Conservation (phyloP, 495 filamentous ascomycete species). For the Tuber aestivum region DNA sequence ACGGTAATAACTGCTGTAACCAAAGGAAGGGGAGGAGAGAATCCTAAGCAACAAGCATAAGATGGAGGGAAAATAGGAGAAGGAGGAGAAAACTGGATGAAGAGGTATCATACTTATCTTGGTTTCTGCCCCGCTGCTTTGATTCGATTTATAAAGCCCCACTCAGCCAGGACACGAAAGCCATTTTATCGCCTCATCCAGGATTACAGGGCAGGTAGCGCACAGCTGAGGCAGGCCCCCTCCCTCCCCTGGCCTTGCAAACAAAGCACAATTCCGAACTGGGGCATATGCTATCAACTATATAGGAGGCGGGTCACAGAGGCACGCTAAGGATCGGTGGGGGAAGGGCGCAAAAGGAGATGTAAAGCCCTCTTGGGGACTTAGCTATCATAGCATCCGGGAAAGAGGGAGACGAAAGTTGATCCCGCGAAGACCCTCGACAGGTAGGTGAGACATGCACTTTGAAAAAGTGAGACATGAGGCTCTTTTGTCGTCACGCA, state of each 20-base stretch:
- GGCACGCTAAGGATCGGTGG: background rate
- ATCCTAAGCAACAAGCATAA: background rate
- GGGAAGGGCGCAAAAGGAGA: background rate
- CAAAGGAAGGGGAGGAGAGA: background rate
- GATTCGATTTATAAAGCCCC: slow-evolving; percentile 24
- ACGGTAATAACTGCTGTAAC: background rate
- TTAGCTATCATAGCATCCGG: background rate
- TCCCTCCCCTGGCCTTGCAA: background rate
- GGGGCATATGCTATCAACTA: background rate
- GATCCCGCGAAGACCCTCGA: background rate
- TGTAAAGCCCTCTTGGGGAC: background rate
- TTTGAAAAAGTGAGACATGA: background rate
- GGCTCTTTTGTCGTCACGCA: background rate
- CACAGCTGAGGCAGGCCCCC: background rate
- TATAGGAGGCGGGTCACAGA: background rate
- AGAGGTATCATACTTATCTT: slow-evolving; percentile 34
- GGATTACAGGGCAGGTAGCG: background rate
- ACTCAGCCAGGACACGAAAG: slow-evolving; percentile 18
- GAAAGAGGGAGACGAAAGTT: background rate
- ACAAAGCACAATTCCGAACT: background rate
- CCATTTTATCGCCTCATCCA: slow-evolving; percentile 16
- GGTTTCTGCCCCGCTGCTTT: slow-evolving; percentile 9
- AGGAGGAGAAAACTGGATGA: slow-evolving; percentile 17
- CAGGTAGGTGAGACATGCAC: background rate
- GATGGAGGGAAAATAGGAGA: background rate